A percentile compares a stretch with the other conserved stretches of the same genome.
These are phyloP conservation scores for Nannizziopsis arthrosporioides DNA, from an alignment of 2,329 filamentous ascomycete genomes.

Conservation along the genomic window DNA sequence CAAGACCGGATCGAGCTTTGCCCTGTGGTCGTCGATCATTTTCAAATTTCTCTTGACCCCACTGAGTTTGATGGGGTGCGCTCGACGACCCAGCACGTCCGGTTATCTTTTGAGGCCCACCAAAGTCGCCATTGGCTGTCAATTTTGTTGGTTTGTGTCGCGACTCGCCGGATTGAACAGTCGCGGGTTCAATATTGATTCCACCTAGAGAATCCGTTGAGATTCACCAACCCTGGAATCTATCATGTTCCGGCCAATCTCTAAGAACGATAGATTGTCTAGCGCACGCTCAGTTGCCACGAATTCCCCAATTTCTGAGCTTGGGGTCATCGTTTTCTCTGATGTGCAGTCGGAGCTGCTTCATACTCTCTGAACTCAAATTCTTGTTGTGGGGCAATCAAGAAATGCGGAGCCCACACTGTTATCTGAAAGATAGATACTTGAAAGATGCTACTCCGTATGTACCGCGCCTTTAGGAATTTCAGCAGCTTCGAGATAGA, in stretches of 20 bases:
- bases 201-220: background rate
- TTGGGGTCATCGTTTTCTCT: background rate
- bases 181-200: slow-evolving; percentile 8
- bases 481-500: too few relatives aligned
- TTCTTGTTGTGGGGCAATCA: too few relatives aligned
- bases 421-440: background rate
- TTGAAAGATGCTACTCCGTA: background rate
- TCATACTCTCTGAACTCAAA: too few relatives aligned
- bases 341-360: too few relatives aligned
- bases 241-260: background rate
- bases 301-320: background rate
- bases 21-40: slow-evolving; percentile 7
- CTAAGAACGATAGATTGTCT: background rate
- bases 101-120: background rate
- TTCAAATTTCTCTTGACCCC: background rate
- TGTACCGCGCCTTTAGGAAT: background rate
- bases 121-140: slow-evolving; percentile 5
- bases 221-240: slow-evolving; percentile 1
- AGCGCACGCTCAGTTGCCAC: background rate
- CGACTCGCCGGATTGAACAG: slow-evolving; percentile 9
- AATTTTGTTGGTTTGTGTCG: slow-evolving; percentile 5
- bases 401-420: background rate
- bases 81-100: too few relatives aligned
- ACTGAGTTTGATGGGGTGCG: too few relatives aligned
- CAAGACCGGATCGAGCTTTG: slow-evolving; percentile 2